Conservation (phyloP, 306 rosid genomes). For the Phaseolus lunatus region DNA sequence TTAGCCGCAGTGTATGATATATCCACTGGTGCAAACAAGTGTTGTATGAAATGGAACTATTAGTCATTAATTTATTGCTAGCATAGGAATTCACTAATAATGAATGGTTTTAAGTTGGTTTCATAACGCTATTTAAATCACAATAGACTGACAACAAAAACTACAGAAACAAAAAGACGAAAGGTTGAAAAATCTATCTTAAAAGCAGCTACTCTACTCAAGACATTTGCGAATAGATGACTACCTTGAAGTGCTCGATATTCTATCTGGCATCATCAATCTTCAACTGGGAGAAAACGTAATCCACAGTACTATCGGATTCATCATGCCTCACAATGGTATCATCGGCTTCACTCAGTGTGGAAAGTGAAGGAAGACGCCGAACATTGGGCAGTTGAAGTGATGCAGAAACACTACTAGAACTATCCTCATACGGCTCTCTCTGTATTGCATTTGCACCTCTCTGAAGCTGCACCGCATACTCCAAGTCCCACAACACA, state of each 20-base stretch:
- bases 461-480: constrained; percentile 61
- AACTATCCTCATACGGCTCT: constrained; percentile 46
- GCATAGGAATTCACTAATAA: constrained; percentile 10
- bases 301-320: constrained; percentile 31
- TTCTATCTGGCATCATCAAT: constrained; percentile 49
- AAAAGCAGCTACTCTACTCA: background rate
- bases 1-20: background rate
- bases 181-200: constrained; percentile 16
- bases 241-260: constrained; percentile 15
- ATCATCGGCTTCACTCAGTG: constrained; percentile 46
- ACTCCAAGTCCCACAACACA: constrained; percentile 68
- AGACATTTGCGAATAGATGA: constrained; percentile 17
- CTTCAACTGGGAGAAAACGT: constrained; percentile 51
- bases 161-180: background rate
- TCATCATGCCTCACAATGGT: constrained; percentile 42
- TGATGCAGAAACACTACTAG: constrained; percentile 45
- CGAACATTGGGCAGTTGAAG: constrained; percentile 40
- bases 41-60: background rate
- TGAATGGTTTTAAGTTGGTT: constrained; percentile 35
- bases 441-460: constrained; percentile 38
- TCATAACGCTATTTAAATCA: background rate
- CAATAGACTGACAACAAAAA: background rate
- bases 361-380: constrained; percentile 49
- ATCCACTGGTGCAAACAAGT: constrained; percentile 1
- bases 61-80: constrained; percentile 11